Evolutionary conservation across 352 stramenopile species (phyloP), one percentile per base, ranked within the genome.

Genomic region (Pythium graminicola): DNA sequence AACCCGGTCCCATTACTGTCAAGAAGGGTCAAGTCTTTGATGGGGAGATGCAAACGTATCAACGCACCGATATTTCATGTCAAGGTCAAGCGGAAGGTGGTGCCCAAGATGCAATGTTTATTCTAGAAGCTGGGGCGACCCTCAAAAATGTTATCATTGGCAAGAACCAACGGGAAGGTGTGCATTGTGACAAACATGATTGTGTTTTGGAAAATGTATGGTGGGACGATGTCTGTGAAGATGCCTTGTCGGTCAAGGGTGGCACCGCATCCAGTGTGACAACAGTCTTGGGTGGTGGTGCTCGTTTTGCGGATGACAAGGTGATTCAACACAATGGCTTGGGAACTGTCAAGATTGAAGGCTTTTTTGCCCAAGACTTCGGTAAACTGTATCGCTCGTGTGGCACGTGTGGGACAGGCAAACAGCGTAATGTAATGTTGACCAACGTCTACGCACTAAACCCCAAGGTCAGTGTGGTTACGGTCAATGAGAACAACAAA

Each of bases 81-180:
- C 39, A 67, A 6, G 69, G 61, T 2, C 62, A 75, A 11, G 47
- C 48, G 19, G 66, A 69, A 42, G 50, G 52, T 20, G 45, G 52
- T 26, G 29, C 47, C 26, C 27, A 44, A 7, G 43, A 38, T 14
- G 52, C 55, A 17, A 47, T 74, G 14, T 85, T 85, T 51, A n/a
- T 65, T 17, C 26, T 85, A n/a, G 60, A 80, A 35, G 17, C 70
- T 0, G 63, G 60, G n/a, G 72, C 60, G 1, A 81, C 67, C 8
- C 65, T 83, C 17, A 71, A 72, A 51, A 81, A 84, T 46, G 73
- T 56, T n/a, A 84, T 84, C 60, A 78, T 84, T 27, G 73, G 73
- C 31, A 54, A 47, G 46, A 69, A 77, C 55, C 69, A 81, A 57
- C 60, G 62, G 49, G 69, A 79, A n/a, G 69, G 67, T n/a, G 69